These are phyloP conservation scores for Emmonsia crescens DNA, from an alignment of 2,329 filamentous ascomycete genomes.

Conservation along the genomic window DNA sequence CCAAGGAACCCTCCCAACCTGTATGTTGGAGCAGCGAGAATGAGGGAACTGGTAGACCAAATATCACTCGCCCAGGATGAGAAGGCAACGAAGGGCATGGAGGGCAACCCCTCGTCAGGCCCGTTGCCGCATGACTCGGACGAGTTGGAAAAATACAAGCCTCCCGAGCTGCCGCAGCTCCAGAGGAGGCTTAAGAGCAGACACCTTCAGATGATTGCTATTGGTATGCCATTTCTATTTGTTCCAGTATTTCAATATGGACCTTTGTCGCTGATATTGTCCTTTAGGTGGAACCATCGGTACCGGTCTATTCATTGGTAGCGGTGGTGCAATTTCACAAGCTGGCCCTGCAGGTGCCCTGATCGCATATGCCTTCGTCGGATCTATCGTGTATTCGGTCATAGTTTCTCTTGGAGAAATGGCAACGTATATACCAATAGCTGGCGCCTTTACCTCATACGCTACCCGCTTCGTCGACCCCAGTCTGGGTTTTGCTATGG, in stretches of 20 bases:
- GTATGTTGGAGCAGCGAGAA: neutral
- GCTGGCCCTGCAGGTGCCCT: constrained; percentile 57
- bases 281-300: constrained; percentile 52
- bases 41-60: neutral
- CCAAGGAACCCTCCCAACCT: no score
- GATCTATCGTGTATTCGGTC: constrained; percentile 61
- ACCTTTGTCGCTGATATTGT: neutral
- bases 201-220: constrained; percentile 97
- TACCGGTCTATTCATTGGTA: constrained; percentile 62
- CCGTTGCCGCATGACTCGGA: constrained; percentile 7
- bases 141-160: constrained; percentile 29
- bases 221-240: constrained; percentile 36
- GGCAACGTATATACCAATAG: constrained; percentile 65
- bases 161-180: constrained; percentile 52
- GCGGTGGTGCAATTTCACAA: constrained; percentile 50
- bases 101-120: neutral
- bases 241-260: neutral
- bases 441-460: constrained; percentile 66
- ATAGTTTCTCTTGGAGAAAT: constrained; percentile 60
- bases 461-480: constrained; percentile 64
- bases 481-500: constrained; percentile 64
- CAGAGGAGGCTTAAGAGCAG: constrained; percentile 70
- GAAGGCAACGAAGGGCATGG: neutral
- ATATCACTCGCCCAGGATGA: neutral
- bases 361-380: constrained; percentile 59